Conservation (phyloP, 208 protist genomes). For the Leishmania lainsoni region DNA sequence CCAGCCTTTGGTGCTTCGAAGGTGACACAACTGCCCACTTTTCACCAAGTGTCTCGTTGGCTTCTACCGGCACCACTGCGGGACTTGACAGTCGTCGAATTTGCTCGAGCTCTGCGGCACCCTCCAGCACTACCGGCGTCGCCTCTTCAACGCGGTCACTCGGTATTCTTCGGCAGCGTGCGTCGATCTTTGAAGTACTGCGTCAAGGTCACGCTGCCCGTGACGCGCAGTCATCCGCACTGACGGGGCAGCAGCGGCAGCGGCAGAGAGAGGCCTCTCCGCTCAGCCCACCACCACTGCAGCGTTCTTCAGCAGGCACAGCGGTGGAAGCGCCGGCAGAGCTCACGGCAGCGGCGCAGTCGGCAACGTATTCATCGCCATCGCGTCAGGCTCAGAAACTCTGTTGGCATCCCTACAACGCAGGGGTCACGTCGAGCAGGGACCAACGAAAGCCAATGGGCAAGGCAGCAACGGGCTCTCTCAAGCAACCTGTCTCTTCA, state of each 20-base stretch:
- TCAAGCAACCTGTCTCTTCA: background rate
- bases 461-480: background rate
- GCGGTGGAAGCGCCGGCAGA: background rate
- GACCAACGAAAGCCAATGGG: background rate
- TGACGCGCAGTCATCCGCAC: background rate
- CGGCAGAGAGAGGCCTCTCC: background rate
- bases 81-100: background rate
- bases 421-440: background rate
- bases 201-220: background rate
- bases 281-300: conserved; percentile 15
- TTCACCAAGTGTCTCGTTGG: background rate
- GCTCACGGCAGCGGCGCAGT: background rate
- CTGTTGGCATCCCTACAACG: conserved; percentile 4
- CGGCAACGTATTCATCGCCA: background rate
- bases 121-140: background rate
- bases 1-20: conserved; percentile 18
- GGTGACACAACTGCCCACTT: background rate
- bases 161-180: conserved; percentile 15
- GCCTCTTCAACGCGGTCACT: conserved; percentile 8
- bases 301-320: background rate
- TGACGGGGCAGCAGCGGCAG: background rate
- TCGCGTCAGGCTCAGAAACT: background rate
- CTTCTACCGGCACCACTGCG: background rate
- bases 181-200: conserved; percentile 29
- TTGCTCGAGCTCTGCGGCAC: background rate